These are phyloP conservation scores for Tilletia horrida DNA, from an alignment of 1,284 basidiomycete species.

Conservation along the genomic window DNA sequence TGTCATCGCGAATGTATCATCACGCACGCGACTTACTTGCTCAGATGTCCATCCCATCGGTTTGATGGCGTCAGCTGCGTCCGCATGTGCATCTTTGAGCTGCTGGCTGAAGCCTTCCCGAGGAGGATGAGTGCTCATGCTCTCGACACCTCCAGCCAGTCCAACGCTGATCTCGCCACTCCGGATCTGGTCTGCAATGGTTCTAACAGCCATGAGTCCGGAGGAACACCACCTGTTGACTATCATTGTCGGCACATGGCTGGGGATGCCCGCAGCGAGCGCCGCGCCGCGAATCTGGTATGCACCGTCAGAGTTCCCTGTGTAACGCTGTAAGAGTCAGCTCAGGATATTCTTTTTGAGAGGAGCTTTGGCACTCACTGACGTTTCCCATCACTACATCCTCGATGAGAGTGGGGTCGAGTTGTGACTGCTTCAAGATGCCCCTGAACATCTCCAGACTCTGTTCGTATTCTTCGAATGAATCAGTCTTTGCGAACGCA, in stretches of 20 bases:
- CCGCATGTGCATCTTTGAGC: constrained; percentile 44
- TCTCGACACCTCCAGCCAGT: constrained; percentile 50
- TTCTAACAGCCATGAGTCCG: constrained; percentile 54
- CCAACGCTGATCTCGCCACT: constrained; percentile 46
- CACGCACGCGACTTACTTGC: constrained; percentile 25
- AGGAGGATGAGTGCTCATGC: constrained; percentile 53
- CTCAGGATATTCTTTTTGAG: not conserved
- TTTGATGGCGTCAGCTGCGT: constrained; percentile 53
- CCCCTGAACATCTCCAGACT: constrained; percentile 58
- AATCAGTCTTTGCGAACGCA: too few species aligned
- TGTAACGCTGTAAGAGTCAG: not conserved
- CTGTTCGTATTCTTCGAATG: not conserved
- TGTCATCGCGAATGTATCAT: not conserved
- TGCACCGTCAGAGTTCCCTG: constrained; percentile 11
- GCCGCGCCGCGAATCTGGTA: constrained; percentile 16
- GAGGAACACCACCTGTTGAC: constrained; percentile 57
- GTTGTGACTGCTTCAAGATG: constrained; percentile 63
- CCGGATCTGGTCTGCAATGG: constrained; percentile 55
- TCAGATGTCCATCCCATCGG: constrained; percentile 53
- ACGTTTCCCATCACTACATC: constrained; percentile 70
- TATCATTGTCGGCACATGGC: constrained; percentile 36
- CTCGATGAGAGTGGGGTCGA: constrained; percentile 69
- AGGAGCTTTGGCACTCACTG: not conserved
- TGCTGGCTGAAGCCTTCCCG: constrained; percentile 48
- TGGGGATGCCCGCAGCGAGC: constrained; percentile 13